Percentiles rank a stretch among this genome's conserved stretches.
phyloP scores from a whole-genome alignment of 129 eudicot species.

The Mikania micrantha region DNA sequence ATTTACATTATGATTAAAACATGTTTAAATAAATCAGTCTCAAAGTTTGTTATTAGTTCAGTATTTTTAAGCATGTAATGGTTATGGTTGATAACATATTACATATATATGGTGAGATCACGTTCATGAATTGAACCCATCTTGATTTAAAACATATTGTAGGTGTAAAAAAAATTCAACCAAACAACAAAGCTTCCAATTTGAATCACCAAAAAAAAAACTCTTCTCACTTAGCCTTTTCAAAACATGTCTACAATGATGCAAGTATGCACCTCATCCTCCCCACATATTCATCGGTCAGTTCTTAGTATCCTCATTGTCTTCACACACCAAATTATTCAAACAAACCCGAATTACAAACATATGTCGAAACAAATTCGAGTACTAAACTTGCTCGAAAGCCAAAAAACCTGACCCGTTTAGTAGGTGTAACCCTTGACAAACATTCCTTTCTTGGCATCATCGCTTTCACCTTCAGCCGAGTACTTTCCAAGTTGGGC shows the following conservation, averaged over 20 bases:
- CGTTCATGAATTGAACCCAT: too few relatives aligned
- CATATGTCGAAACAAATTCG: neutral
- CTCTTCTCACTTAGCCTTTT: neutral
- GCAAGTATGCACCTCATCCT: too few relatives aligned
- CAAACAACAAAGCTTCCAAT: neutral
- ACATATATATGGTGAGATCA: too few relatives aligned
- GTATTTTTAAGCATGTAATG: too few relatives aligned
- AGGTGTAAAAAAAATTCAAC: neutral
- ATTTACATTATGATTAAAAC: too few relatives aligned
- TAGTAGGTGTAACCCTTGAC: constrained; percentile 84
- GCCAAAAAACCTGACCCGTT: constrained; percentile 2
- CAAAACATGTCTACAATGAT: constrained; percentile 20
- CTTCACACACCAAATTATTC: constrained; percentile 26
- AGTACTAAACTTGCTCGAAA: constrained; percentile 3
- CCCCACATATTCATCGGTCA: constrained; percentile 26
- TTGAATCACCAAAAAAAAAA: constrained; percentile 11
- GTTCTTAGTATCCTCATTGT: neutral
- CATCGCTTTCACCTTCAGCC: constrained; percentile 82
- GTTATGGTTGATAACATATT: too few relatives aligned
- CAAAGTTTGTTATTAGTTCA: too few relatives aligned
- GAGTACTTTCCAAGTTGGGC: constrained; percentile 90
- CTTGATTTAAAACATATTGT: too few relatives aligned
- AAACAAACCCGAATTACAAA: constrained; percentile 24
- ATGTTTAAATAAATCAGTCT: too few relatives aligned
- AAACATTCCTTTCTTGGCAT: constrained; percentile 87